Base-by-base conservation (phyloP, 192 early-diverging fungal genomes). In the Jimgerdemannia lactiflua region DNA sequence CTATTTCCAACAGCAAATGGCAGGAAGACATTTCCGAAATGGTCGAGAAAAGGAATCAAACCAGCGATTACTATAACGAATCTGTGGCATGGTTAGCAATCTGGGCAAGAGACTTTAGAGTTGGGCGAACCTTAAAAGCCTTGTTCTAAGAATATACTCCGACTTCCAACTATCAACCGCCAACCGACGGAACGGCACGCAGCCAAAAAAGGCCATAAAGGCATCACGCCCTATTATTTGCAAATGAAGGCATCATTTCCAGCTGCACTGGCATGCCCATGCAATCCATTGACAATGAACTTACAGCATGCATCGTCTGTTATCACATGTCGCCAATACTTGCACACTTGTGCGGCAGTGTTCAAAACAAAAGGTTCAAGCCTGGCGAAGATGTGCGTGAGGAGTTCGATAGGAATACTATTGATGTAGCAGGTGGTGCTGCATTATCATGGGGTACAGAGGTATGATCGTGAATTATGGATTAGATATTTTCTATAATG, bases 191-290 rank as follows among this genome's bases (percentile, higher is more conserved):
- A 67, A 79, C 67, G 81, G 81, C 67, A 81, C 72, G 70, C 77
- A 69, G 14, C 86, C 86, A 59, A 85, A 88, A 64, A 76, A 78
- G 3, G 82, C 83, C 40, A 86, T 76, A 67, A 76, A 80, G 0
- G 79, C 71, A 71, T 84, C 77, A 71, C 77, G 82, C 78, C 86
- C 86, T 78, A 59, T 59, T 14, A 14, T 59, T 59, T 59, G 49
- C 49, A 14, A 10, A 59, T 10, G 6, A 10, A 6, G 49, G 49
- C 49, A 59, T 10, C 29, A 29, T 29, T 29, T 29, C 29, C 29
- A 29, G 29, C 29, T 29, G 29, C 29, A 29, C 29, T 29, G 29
- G 29, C 29, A 29, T 1, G 29, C 29, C 29, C 29, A 59, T 59
- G 49, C 49, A 14, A 59, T 6, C 14, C 6, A 59, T 6, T 59